These are phyloP conservation scores for Alternaria solani DNA, from an alignment of 2,329 filamentous ascomycete species.

Conservation along the genomic window DNA sequence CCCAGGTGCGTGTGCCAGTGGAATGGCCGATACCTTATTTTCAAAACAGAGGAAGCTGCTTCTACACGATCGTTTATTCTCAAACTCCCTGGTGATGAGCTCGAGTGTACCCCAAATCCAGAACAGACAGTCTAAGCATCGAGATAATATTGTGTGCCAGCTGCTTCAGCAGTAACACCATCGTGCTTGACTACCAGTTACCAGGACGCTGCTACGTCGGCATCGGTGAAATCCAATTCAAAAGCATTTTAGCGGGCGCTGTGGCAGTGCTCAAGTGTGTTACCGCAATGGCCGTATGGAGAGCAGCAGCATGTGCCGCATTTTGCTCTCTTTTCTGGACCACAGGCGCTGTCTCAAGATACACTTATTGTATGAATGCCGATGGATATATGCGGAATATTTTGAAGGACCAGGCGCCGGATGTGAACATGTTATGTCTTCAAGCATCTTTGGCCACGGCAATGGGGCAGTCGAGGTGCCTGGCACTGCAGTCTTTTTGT, in stretches of 20 bases:
- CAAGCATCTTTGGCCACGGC: background rate
- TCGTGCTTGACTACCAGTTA: conserved; percentile 58
- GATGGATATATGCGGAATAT: background rate
- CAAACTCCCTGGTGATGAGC: conserved; percentile 69
- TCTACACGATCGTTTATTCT: conserved; percentile 33
- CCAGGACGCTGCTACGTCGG: conserved; percentile 63
- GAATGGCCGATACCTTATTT: background rate
- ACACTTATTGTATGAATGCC: background rate
- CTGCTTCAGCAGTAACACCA: conserved; percentile 60
- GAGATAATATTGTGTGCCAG: conserved; percentile 74
- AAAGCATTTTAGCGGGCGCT: background rate
- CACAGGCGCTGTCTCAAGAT: background rate
- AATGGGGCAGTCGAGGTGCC: background rate
- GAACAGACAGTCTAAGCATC: conserved; percentile 68
- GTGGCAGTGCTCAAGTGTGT: background rate
- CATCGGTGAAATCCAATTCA: background rate
- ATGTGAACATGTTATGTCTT: background rate
- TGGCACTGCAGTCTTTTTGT: conserved; percentile 31
- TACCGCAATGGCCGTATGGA: background rate
- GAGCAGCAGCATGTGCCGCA: too few relatives aligned
- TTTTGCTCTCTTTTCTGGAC: background rate
- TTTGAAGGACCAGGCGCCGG: background rate
- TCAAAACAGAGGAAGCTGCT: background rate
- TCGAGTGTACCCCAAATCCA: conserved; percentile 77
- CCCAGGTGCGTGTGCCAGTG: background rate